Evolutionary conservation across 1,284 basidiomycete genomes (phyloP), one percentile per base, ranked within the genome.

Genomic region (Ustilago bromivora): DNA sequence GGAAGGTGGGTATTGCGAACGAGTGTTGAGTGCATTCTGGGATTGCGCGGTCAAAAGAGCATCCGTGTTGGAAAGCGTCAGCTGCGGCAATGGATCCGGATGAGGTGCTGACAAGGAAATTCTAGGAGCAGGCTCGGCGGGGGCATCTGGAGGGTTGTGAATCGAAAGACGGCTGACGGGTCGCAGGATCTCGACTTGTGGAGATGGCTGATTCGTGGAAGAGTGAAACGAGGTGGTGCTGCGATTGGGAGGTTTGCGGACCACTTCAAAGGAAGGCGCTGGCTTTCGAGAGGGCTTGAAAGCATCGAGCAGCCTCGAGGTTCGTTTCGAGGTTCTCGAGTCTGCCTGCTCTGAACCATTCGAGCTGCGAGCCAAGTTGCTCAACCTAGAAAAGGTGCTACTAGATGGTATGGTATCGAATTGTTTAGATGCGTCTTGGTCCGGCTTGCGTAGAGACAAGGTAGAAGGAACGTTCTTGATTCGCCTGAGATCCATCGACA

Each of bases 241-340:
- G 56, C 65, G 71, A 35, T 62, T 73, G 13, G 61, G 63, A 9
- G 76, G 71, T 57, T 78, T 78, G 56, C 76, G 71, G 38, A 78
- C 61, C n/a, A 78, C 76, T 38, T 78, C 61, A 36, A 78, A 78
- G 7, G 76, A 67, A 5, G 71, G 66, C 3, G 57, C 19, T 7
- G 63, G 67, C 61, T 77, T 77, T 17, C 61, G 70, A 34, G 72
- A 59, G 0, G 76, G 62, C 31, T 66, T 71, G 69, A 78, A 78
- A 1, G 76, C 76, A 38, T 78, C 72, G 9, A 78, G 43, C 9
- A 78, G 47, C 3, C 72, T 55, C 1, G 76, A 78, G 2, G 66
- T 56, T 31, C 76, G 53, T 43, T 56, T 59, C 1, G 57, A 47
- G 2, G 65, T 36, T 43, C 65, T 75, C 19, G 35, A 49, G 19